These are phyloP conservation scores for Mortierella polycephala DNA, from an alignment of 371 early-diverging fungal genomes.

Conservation along the genomic window DNA sequence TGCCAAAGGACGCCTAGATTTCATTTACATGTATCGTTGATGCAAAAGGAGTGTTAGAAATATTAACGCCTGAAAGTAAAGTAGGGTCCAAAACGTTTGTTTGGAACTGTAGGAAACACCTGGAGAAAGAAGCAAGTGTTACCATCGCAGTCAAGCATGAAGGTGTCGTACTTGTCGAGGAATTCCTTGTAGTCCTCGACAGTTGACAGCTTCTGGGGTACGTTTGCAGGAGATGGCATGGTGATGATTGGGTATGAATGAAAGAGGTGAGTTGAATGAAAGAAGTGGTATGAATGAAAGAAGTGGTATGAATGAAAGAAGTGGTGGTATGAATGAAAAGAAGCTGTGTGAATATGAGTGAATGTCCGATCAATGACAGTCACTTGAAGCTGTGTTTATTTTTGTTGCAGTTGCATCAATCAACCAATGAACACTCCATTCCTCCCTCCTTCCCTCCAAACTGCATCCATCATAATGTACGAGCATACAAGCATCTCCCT, in stretches of 20 bases:
- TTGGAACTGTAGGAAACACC: background rate
- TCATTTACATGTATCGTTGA: background rate
- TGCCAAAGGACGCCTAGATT: slow-evolving; percentile 92
- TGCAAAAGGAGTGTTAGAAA: background rate
- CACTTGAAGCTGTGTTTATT: background rate
- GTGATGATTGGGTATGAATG: background rate
- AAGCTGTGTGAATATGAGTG: background rate
- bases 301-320: background rate
- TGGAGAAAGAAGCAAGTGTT: slow-evolving; percentile 14
- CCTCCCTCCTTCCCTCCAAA: background rate
- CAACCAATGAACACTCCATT: background rate
- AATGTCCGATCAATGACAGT: background rate
- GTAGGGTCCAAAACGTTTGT: background rate
- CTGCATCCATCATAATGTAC: background rate
- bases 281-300: background rate
- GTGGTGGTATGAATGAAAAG: background rate
- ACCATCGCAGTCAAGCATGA: slow-evolving; percentile 98
- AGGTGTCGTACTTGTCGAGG: slow-evolving; percentile 85
- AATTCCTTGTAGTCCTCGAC: slow-evolving; percentile 58
- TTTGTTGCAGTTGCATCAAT: background rate
- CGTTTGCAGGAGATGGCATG: slow-evolving; percentile 9
- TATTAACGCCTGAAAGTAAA: background rate
- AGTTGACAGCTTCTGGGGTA: slow-evolving; percentile 36
- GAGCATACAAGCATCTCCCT: background rate
- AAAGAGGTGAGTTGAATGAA: background rate